phyloP scores from a whole-genome alignment of 805 yeast species.

The Saturnispora galanensis region DNA sequence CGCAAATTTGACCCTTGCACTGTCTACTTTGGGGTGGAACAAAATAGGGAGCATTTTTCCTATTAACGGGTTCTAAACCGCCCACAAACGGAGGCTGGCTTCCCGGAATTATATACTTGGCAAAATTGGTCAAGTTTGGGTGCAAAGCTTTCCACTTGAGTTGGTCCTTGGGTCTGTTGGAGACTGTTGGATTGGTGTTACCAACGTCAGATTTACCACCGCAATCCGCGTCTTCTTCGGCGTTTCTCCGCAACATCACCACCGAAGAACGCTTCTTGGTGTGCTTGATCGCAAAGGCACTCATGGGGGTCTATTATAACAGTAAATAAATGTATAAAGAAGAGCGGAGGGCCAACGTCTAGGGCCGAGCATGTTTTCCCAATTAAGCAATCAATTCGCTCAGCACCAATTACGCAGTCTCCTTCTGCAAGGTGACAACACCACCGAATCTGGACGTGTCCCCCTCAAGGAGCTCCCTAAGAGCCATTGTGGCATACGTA shows the following conservation, averaged over 20 bases:
- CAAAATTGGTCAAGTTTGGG: no score
- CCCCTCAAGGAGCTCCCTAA: constrained; percentile 79
- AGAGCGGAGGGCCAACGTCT: neutral
- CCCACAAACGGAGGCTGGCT: no score
- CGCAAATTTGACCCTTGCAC: no score
- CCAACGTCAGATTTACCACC: no score
- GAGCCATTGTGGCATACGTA: constrained; percentile 95
- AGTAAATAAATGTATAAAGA: neutral
- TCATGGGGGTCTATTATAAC: neutral
- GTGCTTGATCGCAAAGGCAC: no score
- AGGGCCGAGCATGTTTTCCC: neutral
- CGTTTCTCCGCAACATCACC: constrained; percentile 1
- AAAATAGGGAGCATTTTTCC: no score
- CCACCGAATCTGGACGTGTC: constrained; percentile 40
- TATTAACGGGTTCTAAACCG: no score
- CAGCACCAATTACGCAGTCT: neutral
- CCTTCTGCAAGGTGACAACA: constrained; percentile 16
- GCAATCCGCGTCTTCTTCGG: neutral
- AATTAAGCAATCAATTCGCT: neutral
- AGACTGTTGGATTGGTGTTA: no score
- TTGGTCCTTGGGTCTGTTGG: no score
- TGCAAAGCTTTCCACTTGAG: no score
- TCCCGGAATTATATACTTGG: no score
- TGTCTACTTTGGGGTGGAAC: no score
- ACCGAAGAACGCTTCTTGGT: neutral